phyloP scores from a whole-genome alignment of 305 asterid genomes.

The Solanum hybrid region DNA sequence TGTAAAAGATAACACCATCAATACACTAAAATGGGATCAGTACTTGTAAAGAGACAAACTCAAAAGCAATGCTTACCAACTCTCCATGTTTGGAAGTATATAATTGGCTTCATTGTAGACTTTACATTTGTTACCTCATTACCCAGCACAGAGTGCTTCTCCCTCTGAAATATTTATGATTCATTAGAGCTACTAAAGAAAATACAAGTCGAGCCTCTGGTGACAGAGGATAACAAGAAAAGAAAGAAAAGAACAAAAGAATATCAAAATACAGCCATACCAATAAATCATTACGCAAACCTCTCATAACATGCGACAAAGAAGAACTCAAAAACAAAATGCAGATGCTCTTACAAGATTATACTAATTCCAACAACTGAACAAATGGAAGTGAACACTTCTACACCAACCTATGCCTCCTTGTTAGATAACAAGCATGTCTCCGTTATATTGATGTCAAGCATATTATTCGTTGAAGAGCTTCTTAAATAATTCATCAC shows the following conservation, averaged over 20 bases:
- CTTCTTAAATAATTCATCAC: neutral
- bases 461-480: neutral
- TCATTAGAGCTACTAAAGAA: constrained; percentile 6
- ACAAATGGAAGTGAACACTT: neutral
- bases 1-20: constrained; percentile 8
- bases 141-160: constrained; percentile 44
- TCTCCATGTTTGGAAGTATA: constrained; percentile 91
- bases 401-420: neutral
- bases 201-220: neutral
- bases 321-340: neutral
- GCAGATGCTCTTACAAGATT: neutral
- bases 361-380: neutral
- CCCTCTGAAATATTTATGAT: constrained; percentile 46
- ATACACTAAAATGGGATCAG: neutral
- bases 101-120: constrained; percentile 57
- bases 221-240: constrained; percentile 2
- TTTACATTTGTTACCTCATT: constrained; percentile 47
- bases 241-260: neutral
- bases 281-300: neutral
- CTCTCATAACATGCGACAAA: neutral
- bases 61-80: constrained; percentile 40
- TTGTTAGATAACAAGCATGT: neutral
- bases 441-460: neutral
- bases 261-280: neutral
- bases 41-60: constrained; percentile 5